Conservation (phyloP, 176 grass and related monocot genomes). For the Oryza coarctata region DNA sequence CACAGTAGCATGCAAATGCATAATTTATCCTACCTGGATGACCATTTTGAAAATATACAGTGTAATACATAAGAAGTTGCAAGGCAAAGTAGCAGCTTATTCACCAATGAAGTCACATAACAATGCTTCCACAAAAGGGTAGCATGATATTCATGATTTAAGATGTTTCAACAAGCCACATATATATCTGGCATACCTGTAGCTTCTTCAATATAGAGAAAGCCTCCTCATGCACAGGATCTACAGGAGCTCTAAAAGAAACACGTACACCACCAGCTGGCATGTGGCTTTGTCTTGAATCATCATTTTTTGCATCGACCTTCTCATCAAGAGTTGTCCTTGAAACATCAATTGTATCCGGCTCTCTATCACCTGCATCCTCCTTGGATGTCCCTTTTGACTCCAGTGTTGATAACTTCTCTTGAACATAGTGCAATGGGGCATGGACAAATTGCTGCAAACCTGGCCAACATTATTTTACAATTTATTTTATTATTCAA, state of each 20-base stretch:
- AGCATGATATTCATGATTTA: background rate
- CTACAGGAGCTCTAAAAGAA: conserved; percentile 51
- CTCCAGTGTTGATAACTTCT: conserved; percentile 49
- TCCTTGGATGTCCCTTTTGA: conserved; percentile 30
- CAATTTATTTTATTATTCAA: background rate
- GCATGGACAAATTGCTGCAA: conserved; percentile 45
- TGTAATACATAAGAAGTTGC: background rate
- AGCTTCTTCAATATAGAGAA: conserved; percentile 82
- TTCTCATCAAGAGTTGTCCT: conserved; percentile 34
- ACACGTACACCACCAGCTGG: conserved; percentile 29
- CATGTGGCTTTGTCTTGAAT: conserved; percentile 26
- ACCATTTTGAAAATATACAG: background rate
- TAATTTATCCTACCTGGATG: background rate
- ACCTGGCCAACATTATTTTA: conserved; percentile 43
- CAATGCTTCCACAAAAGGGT: background rate
- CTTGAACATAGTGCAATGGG: conserved; percentile 55
- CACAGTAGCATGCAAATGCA: background rate
- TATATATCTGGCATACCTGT: conserved; percentile 44
- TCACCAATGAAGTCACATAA: background rate
- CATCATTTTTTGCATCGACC: conserved; percentile 21
- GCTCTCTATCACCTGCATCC: conserved; percentile 31
- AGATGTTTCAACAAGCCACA: background rate
- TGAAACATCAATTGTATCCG: conserved; percentile 33
- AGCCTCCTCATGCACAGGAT: conserved; percentile 74
- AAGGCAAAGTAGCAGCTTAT: background rate